Conservation (phyloP, 768 basidiomycete genomes). For the Lentinula sp. region DNA sequence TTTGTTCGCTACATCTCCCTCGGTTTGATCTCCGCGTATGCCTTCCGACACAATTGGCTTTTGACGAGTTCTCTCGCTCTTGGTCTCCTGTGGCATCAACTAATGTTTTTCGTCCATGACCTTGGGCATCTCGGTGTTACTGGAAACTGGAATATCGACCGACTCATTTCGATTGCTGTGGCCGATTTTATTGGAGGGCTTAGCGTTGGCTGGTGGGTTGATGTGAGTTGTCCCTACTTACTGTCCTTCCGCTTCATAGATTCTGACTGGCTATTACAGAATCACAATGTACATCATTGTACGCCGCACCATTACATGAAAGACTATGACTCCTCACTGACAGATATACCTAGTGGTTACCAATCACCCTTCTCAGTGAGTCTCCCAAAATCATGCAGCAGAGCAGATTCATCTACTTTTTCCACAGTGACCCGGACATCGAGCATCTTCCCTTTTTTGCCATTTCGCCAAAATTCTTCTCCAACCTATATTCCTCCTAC, state of each 20-base stretch:
- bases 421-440: conserved; percentile 71
- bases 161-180: conserved; percentile 70
- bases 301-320: conserved; percentile 27
- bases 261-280: conserved; percentile 34
- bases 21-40: conserved; percentile 48
- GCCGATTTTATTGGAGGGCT: conserved; percentile 89
- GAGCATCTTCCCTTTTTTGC: conserved; percentile 93
- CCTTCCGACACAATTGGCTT: conserved; percentile 62
- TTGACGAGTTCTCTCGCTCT: conserved; percentile 73
- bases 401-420: not conserved
- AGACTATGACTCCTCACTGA: not conserved
- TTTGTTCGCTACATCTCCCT: conserved; percentile 71
- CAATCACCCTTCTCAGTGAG: conserved; percentile 95
- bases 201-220: conserved; percentile 97
- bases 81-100: conserved; percentile 92
- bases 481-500: conserved; percentile 87
- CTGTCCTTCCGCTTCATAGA: not conserved
- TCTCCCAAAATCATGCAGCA: conserved; percentile 5
- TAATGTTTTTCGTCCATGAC: conserved; percentile 90
- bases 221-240: conserved; percentile 53
- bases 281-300: conserved; percentile 96
- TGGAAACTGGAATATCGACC: conserved; percentile 77
- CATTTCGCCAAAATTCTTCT: conserved; percentile 82
- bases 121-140: conserved; percentile 94
- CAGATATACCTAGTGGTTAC: conserved; percentile 63